Percentiles rank a stretch among this genome's conserved stretches.
These are phyloP conservation scores for Solanum chilense DNA, from an alignment of 257 asterid species.

Conservation along the genomic window DNA sequence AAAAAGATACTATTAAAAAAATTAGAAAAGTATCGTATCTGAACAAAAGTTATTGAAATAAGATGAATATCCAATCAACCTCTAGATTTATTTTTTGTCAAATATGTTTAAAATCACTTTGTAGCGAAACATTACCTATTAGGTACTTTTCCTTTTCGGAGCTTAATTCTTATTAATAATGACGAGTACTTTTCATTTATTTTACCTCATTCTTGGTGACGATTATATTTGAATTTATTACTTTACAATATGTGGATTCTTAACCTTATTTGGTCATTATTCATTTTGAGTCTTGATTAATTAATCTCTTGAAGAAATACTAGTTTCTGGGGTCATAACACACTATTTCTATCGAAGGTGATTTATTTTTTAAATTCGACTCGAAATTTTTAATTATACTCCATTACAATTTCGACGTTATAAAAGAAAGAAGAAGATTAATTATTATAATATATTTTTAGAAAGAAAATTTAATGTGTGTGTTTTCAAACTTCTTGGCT, in stretches of 20 bases:
- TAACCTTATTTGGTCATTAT: not conserved
- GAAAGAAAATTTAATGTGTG: not conserved
- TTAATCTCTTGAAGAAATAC: not conserved
- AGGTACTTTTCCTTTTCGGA: not conserved
- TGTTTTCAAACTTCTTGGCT: not conserved
- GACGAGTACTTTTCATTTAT: not conserved
- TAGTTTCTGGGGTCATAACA: not conserved
- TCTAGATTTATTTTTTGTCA: not conserved
- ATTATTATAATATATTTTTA: not conserved
- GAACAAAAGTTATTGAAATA: not conserved
- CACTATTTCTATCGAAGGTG: fast-evolving
- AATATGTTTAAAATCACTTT: not conserved
- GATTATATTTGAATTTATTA: no score
- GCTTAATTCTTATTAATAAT: not conserved
- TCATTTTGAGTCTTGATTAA: not conserved
- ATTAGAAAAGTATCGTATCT: not conserved
- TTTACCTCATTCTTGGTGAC: not conserved
- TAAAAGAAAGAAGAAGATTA: no score
- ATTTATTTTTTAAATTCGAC: fast-evolving
- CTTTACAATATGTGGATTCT: not conserved
- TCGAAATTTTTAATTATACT: no score
- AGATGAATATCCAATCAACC: not conserved
- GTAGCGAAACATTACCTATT: not conserved
- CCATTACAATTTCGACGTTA: not conserved
- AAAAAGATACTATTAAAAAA: not conserved